Percentiles rank a stretch among this genome's conserved stretches.
Conservation (phyloP, 2,329 filamentous ascomycete genomes). For the Ophiostoma quercus region DNA sequence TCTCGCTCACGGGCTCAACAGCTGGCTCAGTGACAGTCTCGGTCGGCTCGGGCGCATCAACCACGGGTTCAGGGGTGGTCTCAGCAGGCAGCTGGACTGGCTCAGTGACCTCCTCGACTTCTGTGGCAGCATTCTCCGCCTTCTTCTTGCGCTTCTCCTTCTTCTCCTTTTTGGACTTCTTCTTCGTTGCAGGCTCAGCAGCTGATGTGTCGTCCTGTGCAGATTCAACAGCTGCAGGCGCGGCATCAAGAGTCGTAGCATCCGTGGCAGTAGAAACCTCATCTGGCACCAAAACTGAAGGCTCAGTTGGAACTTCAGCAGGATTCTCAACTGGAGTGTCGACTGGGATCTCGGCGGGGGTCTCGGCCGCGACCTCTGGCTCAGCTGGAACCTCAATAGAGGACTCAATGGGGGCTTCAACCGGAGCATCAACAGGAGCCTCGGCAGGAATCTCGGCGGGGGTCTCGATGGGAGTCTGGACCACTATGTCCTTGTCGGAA, state of each 20-base stretch:
- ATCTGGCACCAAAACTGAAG: not conserved
- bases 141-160: not conserved
- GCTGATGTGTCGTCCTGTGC: not conserved
- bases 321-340: not conserved
- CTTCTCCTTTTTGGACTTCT: not conserved
- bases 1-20: not conserved
- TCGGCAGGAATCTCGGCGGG: not conserved
- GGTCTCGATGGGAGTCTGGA: constrained; percentile 11
- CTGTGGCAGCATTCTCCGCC: not conserved
- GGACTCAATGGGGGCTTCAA: not conserved
- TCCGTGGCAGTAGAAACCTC: not conserved
- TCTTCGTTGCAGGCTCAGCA: not conserved
- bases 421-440: not conserved
- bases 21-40: not conserved
- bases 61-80: not conserved
- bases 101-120: not conserved
- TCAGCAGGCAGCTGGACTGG: not conserved
- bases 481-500: not conserved
- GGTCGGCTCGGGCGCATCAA: not conserved
- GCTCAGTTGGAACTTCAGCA: not conserved
- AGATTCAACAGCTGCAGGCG: not conserved
- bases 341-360: not conserved
- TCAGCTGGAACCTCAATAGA: not conserved
- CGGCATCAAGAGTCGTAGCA: not conserved
- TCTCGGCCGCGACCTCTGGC: not conserved